A percentile compares a stretch with the other conserved stretches of the same genome.
phyloP scores from a whole-genome alignment of 2,329 filamentous ascomycete genomes.

The Grosmannia huntii region DNA sequence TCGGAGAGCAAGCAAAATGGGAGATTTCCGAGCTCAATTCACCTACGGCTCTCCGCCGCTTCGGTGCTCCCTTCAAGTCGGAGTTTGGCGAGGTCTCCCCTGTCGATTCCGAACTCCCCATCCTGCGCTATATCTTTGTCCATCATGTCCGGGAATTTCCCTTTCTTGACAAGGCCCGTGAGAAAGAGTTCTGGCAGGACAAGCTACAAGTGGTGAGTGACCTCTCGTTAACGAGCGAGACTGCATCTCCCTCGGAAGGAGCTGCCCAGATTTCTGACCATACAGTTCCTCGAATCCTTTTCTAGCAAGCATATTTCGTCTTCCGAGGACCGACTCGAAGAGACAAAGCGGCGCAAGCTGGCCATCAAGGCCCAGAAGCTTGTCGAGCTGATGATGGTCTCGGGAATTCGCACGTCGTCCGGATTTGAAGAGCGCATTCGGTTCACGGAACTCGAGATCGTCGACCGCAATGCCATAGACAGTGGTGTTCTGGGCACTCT shows the following conservation, averaged over 20 bases:
- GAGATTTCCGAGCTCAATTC: constrained; percentile 92
- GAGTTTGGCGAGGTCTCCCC: constrained; percentile 87
- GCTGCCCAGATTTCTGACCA: not conserved
- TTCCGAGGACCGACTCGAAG: constrained; percentile 88
- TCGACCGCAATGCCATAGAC: constrained; percentile 86
- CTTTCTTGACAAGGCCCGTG: constrained; percentile 87
- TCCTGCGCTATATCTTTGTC: constrained; percentile 93
- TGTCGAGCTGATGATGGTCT: constrained; percentile 99
- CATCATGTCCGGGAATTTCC: constrained; percentile 97
- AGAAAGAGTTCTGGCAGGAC: constrained; percentile 99
- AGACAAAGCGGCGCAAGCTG: constrained; percentile 88
- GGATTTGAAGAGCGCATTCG: constrained; percentile 96
- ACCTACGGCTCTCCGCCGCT: constrained; percentile 84
- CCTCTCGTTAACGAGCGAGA: not conserved
- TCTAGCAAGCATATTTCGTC: constrained; percentile 95
- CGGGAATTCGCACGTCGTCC: constrained; percentile 85
- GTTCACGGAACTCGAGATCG: constrained; percentile 93
- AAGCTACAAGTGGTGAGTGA: constrained; percentile 78
- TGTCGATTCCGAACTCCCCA: constrained; percentile 83
- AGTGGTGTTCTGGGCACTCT: constrained; percentile 75
- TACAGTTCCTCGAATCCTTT: constrained; percentile 87
- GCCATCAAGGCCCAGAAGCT: constrained; percentile 89
- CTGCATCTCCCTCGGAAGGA: not conserved
- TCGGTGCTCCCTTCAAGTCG: constrained; percentile 89
- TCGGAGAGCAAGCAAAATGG: constrained; percentile 75